Percentiles rank a stretch among this genome's conserved stretches.
Evolutionary conservation across 2,329 filamentous ascomycete genomes (phyloP).

Genomic region (Microascus cirrosus): DNA sequence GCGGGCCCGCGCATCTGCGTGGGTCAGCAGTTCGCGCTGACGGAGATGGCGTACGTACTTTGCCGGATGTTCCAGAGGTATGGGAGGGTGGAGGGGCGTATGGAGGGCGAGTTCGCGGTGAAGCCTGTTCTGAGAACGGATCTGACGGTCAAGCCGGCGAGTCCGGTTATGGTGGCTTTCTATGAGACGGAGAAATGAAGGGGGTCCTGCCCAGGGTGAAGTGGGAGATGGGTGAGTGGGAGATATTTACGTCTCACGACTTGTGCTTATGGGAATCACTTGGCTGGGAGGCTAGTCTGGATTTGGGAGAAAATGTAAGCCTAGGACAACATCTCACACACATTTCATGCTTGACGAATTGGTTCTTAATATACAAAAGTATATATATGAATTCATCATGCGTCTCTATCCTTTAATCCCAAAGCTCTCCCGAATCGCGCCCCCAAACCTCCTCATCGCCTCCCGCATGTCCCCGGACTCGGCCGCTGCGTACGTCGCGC

Average conservation of each 20-base stretch:
- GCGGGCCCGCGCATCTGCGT: constrained; percentile 65
- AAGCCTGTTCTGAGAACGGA: constrained; percentile 43
- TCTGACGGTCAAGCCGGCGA: constrained; percentile 46
- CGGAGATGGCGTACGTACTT: constrained; percentile 64
- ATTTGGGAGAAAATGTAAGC: not conserved
- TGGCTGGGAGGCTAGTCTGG: not conserved
- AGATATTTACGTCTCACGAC: not conserved
- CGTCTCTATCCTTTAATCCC: constrained; percentile 11
- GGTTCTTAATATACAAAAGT: not conserved
- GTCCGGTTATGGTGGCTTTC: constrained; percentile 48
- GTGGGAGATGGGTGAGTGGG: not conserved
- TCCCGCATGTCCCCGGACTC: constrained; percentile 57
- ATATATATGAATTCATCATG: not conserved
- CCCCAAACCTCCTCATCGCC: constrained; percentile 65
- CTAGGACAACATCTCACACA: too few species aligned
- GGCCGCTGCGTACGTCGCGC: constrained; percentile 81
- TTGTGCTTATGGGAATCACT: not conserved
- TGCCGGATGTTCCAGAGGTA: constrained; percentile 64
- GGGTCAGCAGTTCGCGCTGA: constrained; percentile 72
- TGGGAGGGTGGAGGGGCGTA: constrained; percentile 47
- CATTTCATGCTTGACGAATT: too few species aligned
- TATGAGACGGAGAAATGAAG: constrained; percentile 27
- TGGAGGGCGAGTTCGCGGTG: constrained; percentile 42
- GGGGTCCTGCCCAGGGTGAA: not conserved
- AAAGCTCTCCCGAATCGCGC: constrained; percentile 54